Conservation (phyloP, 2,329 filamentous ascomycete genomes). For the Colletotrichum lindemuthianum region DNA sequence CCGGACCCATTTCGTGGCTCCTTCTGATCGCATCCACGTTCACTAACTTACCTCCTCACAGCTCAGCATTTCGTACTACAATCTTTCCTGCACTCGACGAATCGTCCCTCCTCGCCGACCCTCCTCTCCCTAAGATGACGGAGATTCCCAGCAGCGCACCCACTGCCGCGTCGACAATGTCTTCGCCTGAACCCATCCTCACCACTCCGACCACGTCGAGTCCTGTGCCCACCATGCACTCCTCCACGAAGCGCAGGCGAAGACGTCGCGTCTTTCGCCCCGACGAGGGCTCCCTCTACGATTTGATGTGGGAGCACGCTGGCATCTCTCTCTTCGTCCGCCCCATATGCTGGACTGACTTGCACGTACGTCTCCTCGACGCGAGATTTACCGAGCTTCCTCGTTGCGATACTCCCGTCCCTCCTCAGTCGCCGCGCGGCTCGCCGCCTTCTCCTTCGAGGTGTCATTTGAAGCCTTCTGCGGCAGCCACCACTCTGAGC, state of each 20-base stretch:
- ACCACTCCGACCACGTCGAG: constrained; percentile 25
- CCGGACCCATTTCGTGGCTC: too few species aligned
- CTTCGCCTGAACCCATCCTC: constrained; percentile 26
- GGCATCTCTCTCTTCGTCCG: constrained; percentile 60
- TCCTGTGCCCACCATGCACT: constrained; percentile 1
- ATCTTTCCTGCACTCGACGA: constrained; percentile 41
- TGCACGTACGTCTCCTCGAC: constrained; percentile 59
- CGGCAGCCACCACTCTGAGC: constrained; percentile 54
- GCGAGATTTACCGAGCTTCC: constrained; percentile 56
- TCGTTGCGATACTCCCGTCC: constrained; percentile 53
- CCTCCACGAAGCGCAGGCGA: constrained; percentile 38
- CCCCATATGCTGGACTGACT: constrained; percentile 66
- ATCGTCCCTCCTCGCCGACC: constrained; percentile 44
- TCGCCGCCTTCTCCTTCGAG: constrained; percentile 48
- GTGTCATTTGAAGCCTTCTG: constrained; percentile 51
- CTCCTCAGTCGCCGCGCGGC: constrained; percentile 41
- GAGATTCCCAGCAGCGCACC: constrained; percentile 31
- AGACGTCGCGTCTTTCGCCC: constrained; percentile 50
- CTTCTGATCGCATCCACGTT: too few species aligned
- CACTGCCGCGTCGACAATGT: constrained; percentile 15
- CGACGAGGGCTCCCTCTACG: constrained; percentile 61
- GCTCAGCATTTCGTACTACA: constrained; percentile 39
- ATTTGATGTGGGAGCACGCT: constrained; percentile 60
- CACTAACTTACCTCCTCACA: not conserved
- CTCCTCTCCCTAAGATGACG: constrained; percentile 25